phyloP scores from a whole-genome alignment of 345 rosid genomes.

The Eucalyptus tenuipes region DNA sequence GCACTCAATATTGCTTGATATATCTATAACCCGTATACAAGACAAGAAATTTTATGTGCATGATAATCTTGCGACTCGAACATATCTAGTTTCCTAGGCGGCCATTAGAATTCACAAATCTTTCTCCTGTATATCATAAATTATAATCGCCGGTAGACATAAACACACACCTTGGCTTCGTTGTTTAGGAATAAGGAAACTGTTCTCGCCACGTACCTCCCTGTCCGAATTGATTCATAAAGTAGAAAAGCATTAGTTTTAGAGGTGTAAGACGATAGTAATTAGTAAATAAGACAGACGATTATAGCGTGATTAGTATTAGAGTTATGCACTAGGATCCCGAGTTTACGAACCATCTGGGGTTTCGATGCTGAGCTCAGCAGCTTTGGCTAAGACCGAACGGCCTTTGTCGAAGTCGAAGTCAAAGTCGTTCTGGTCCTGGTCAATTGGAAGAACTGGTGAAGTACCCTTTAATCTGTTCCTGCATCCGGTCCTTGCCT shows the following conservation, averaged over 20 bases:
- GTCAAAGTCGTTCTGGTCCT: constrained; percentile 21
- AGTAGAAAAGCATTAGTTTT: not conserved
- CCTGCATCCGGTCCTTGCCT: constrained; percentile 73
- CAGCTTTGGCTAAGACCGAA: constrained; percentile 52
- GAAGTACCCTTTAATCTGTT: constrained; percentile 39
- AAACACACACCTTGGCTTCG: constrained; percentile 45
- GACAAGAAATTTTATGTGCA: not conserved
- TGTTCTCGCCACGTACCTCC: constrained; percentile 49
- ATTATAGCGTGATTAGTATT: not conserved
- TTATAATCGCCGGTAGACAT: not conserved
- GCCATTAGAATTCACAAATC: not conserved
- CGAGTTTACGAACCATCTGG: constrained; percentile 45
- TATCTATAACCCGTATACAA: not conserved
- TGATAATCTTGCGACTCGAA: not conserved
- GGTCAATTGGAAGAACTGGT: constrained; percentile 59
- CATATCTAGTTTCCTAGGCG: not conserved
- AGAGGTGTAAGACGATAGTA: not conserved
- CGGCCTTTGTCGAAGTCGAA: constrained; percentile 51
- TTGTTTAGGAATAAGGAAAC: constrained; percentile 44
- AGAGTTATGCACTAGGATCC: not conserved
- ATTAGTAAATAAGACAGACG: not conserved
- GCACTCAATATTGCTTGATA: not conserved
- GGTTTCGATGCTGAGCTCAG: constrained; percentile 63
- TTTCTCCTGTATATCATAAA: not conserved
- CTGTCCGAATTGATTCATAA: constrained; percentile 20